A percentile compares a stretch with the other conserved stretches of the same genome.
Evolutionary conservation across 140 eudicot species (phyloP).

Genomic region (Ambrosia hybrid): DNA sequence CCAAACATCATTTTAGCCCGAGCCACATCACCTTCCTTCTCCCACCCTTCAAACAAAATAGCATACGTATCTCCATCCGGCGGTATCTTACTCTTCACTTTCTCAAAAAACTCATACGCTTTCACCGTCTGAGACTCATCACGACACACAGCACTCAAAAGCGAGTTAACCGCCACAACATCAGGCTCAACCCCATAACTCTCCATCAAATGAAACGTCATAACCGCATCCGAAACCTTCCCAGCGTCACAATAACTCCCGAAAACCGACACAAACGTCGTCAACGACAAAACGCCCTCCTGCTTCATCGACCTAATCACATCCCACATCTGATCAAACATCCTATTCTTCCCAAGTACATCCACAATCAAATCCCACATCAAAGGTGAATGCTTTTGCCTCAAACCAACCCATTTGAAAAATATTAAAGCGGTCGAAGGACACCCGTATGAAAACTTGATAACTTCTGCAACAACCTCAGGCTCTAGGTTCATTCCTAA

Average conservation of each 20-base stretch:
- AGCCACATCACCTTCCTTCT: slow-evolving; percentile 64
- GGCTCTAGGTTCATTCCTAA: slow-evolving; percentile 46
- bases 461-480: slow-evolving; percentile 56
- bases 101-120: slow-evolving; percentile 66
- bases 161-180: slow-evolving; percentile 63
- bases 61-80: slow-evolving; percentile 79
- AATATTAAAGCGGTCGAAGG: slow-evolving; percentile 56
- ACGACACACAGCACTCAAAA: slow-evolving; percentile 68
- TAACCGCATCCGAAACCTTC: slow-evolving; percentile 58
- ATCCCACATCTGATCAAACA: slow-evolving; percentile 92
- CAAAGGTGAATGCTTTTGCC: slow-evolving; percentile 43
- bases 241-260: slow-evolving; percentile 76
- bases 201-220: slow-evolving; percentile 76
- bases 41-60: slow-evolving; percentile 76
- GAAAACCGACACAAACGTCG: slow-evolving; percentile 67
- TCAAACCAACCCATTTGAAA: slow-evolving; percentile 67
- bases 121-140: slow-evolving; percentile 45
- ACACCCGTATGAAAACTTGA: slow-evolving; percentile 54
- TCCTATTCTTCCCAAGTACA: slow-evolving; percentile 74
- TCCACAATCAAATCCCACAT: slow-evolving; percentile 81
- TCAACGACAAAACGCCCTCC: slow-evolving; percentile 49
- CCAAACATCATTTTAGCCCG: slow-evolving; percentile 71
- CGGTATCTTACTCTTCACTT: slow-evolving; percentile 50
- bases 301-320: slow-evolving; percentile 75
- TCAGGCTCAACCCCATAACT: slow-evolving; percentile 63